Evolutionary conservation across 2,329 filamentous ascomycete genomes (phyloP), one percentile per base, ranked within the genome.

Genomic region (Sporothrix sp.): DNA sequence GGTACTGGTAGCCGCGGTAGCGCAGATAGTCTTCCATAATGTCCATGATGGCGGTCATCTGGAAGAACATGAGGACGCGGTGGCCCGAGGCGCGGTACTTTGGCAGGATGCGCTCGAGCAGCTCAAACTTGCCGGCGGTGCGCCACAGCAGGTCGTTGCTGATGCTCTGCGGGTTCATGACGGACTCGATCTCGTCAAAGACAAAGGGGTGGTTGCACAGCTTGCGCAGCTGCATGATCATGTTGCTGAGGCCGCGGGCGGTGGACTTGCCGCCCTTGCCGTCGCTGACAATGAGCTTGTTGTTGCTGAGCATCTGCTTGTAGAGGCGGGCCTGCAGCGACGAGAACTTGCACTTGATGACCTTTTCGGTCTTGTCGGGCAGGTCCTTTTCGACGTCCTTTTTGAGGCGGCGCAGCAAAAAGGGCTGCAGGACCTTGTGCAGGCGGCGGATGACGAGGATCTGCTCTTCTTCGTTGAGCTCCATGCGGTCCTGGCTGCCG

Each of bases 31-130:
- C 93, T 61, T 98, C 93, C 93, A 98, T 97, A 62, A 98, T 98
- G 69, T 98, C 95, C 93, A 98, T 98, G 65, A 98, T 98, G 55
- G 95, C 90, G 4, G 93, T 98, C 93, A 98, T 98, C 67, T 98
- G 93, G 76, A 98, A 98, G 78, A 98, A 98, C 86, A 98, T 97
- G 66, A 98, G 75, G 25, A 97, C 89, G 68, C 93, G 85, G 79
- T 98, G 93, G 14, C 88, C 88, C 1, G 87, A 90, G 3, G 78
- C 82, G 59, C 87, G 80, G 68, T 98, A 97, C 69, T 98, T 98
- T 42, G 93, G 93, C 56, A 98, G 68, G 55, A 98, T 76, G 47
- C 93, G 79, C 65, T 98, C 93, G 23, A 98, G 75, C 27, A 98
- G 75, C 71, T 98, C 93, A 61, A 98, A 98, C 69, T 98, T 98